Percentiles rank a stretch among this genome's conserved stretches.
phyloP scores from a whole-genome alignment of 2,329 filamentous ascomycete genomes.

The Cytospora paraplurivora region DNA sequence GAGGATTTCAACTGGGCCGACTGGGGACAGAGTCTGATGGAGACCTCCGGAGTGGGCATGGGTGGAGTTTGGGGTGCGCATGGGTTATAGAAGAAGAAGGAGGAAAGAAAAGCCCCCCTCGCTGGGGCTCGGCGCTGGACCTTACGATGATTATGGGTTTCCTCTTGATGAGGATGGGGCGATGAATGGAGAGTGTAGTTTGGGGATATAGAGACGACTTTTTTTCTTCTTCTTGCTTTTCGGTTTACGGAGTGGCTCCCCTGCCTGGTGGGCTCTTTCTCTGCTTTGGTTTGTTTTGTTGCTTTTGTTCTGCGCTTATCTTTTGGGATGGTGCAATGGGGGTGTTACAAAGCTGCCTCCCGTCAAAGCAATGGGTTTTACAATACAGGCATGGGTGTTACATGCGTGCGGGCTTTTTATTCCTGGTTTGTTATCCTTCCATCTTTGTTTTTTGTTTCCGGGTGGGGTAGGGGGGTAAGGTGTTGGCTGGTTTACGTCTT shows the following conservation, averaged over 20 bases:
- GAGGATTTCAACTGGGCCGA: slow-evolving; percentile 43
- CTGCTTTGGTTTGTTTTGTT: no score
- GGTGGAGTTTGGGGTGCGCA: slow-evolving; percentile 33
- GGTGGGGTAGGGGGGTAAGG: not conserved
- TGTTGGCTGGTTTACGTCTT: not conserved
- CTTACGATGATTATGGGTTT: not conserved
- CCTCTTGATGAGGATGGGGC: not conserved
- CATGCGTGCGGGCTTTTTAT: not conserved
- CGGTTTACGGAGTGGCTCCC: not conserved
- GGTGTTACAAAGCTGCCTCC: no score
- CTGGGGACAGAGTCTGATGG: slow-evolving; percentile 41
- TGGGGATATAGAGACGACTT: not conserved
- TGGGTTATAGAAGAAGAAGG: slow-evolving; percentile 23
- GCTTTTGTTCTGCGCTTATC: not conserved
- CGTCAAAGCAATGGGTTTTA: not conserved
- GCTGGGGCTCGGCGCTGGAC: not conserved
- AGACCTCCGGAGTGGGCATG: slow-evolving; percentile 34
- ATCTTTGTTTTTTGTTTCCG: not conserved
- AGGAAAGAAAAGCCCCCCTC: not conserved
- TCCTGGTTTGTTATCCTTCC: not conserved
- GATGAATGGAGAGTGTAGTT: not conserved
- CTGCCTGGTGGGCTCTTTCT: no score
- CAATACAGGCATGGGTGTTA: not conserved
- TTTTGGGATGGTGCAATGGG: not conserved
- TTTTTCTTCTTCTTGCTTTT: not conserved